Evolutionary conservation across 345 rosid species (phyloP), one percentile per base, ranked within the genome.

Genomic region (Lenwebbia sp.): DNA sequence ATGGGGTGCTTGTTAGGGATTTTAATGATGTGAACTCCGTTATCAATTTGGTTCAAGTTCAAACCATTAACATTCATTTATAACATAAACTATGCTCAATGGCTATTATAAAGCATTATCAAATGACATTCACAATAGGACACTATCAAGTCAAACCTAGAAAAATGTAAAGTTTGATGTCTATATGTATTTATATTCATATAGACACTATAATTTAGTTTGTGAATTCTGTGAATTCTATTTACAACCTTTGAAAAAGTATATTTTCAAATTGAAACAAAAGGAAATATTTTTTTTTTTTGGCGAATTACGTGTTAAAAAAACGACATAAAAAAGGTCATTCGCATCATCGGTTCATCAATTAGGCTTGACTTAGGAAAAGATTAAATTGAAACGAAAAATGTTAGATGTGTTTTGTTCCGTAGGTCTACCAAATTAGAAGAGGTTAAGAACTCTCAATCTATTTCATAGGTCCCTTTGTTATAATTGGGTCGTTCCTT

Each of bases 1-100:
- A 37, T 0, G 0, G 0, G 81, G 13, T 4, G 19, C 1, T 0
- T 12, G 21, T 37, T 37, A 19, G 2, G 7, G 0, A 70, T 70
- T 70, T 70, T 56, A 23, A 37, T 0, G 14, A 37, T 37, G 41
- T 37, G 37, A 10, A 37, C 41, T 13, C 19, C 37, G 4, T 37
- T 70, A 9, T 19, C 81, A 4, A 37, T 65, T 65, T 3, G 13
- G 81, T 33, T 65, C 6, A 17, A 25, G 37, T 70, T 37, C 47
- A 33, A 37, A 19, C 47, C 14, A 1, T 70, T 19, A 70, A 22
- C 25, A 10, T 37, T 70, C 26, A 37, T 70, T 70, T 11, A 37
- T 70, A 21, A 12, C 4, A 19, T 37, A 17, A 70, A 70, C 47
- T 10, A 70, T 70, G 47, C 25, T 70, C 47, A 33, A 9, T 33